Percentiles rank a stretch among this genome's conserved stretches.
phyloP scores from a whole-genome alignment of 2,329 filamentous ascomycete species.

The Fusarium sp. region DNA sequence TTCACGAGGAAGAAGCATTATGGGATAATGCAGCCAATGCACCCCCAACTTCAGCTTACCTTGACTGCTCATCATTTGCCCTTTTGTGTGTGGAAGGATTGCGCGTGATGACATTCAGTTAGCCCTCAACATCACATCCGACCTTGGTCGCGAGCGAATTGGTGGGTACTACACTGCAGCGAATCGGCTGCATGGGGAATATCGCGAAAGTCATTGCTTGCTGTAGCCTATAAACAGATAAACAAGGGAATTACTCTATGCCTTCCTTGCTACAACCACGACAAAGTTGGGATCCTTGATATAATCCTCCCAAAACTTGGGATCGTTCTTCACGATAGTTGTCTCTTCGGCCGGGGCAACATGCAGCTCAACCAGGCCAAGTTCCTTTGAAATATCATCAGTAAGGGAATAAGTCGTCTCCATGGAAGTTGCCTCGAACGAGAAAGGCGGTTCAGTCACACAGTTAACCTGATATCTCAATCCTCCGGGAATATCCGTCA shows the following conservation, averaged over 20 bases:
- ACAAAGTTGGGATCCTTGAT: constrained; percentile 1
- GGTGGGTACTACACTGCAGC: too few species aligned
- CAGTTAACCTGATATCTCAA: background rate
- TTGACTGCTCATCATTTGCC: too few species aligned
- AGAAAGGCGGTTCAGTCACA: background rate
- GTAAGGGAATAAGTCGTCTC: background rate
- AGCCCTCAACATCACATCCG: too few species aligned
- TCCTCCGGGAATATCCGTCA: background rate
- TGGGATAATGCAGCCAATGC: too few species aligned
- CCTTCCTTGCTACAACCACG: background rate
- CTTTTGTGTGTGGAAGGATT: too few species aligned
- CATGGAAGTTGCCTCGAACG: background rate
- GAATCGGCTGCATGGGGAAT: too few species aligned
- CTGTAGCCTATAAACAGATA: too few species aligned
- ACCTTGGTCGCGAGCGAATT: too few species aligned
- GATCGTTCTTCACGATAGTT: background rate
- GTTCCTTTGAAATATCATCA: background rate
- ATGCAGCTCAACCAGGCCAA: background rate
- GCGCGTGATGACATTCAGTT: too few species aligned
- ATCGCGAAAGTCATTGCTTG: too few species aligned
- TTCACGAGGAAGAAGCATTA: too few species aligned
- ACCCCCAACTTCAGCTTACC: too few species aligned
- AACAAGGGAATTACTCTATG: background rate
- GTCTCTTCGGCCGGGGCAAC: background rate
- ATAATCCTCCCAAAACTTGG: background rate